A percentile compares a stretch with the other conserved stretches of the same genome.
Conservation (phyloP, 129 eudicot genomes). For the Lonicera japonica region DNA sequence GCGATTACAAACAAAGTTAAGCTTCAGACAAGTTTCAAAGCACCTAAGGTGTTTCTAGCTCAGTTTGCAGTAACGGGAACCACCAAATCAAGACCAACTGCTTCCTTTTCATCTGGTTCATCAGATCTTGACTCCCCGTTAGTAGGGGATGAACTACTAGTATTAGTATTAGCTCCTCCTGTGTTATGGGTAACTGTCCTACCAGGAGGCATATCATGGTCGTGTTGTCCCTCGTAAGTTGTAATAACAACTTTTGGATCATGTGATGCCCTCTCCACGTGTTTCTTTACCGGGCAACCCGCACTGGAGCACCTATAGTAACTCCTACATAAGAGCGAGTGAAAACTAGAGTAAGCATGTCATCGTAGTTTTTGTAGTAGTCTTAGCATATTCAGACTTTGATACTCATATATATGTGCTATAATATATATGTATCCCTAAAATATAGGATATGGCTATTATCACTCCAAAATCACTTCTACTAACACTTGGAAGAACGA, state of each 20-base stretch:
- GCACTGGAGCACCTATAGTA: conserved; percentile 70
- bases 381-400: not conserved
- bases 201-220: conserved; percentile 53
- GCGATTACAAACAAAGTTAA: not conserved
- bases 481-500: too few relatives aligned
- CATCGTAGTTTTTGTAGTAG: not conserved
- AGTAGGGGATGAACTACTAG: conserved; percentile 13
- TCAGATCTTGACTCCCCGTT: conserved; percentile 42
- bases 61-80: conserved; percentile 53
- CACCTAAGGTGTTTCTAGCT: conserved; percentile 11
- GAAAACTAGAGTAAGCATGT: conserved; percentile 3
- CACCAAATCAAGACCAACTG: conserved; percentile 34
- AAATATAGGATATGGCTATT: too few relatives aligned
- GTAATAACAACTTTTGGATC: conserved; percentile 68
- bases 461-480: too few relatives aligned
- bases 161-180: conserved; percentile 11
- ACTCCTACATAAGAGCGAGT: conserved; percentile 43
- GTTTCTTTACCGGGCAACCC: conserved; percentile 75
- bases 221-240: conserved; percentile 72
- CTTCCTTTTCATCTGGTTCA: conserved; percentile 30
- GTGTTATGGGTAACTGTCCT: conserved; percentile 41
- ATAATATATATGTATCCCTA: too few relatives aligned
- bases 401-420: too few relatives aligned
- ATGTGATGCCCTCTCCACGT: conserved; percentile 74
- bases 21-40: conserved; percentile 2